Percentiles rank a stretch among this genome's conserved stretches.
phyloP scores from a whole-genome alignment of 129 eudicot species.

The Centrapalus pauciflorus region DNA sequence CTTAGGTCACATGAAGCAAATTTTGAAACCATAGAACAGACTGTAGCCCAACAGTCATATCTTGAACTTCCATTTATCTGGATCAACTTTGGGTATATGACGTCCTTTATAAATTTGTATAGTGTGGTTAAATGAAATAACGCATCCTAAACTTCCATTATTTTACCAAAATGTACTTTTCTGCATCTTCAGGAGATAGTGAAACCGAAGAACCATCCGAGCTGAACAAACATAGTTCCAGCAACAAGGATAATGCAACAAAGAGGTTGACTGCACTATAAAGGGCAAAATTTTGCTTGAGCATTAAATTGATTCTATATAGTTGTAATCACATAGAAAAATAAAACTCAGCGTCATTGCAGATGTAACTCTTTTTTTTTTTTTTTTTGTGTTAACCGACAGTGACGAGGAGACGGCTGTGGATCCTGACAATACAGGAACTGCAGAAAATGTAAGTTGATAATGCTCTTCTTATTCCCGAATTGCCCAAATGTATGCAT shows the following conservation, averaged over 20 bases:
- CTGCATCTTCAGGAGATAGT: conserved; percentile 55
- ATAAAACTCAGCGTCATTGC: neutral
- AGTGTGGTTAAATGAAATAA: neutral
- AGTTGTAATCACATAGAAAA: neutral
- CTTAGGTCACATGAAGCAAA: neutral
- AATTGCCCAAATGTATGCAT: too few relatives aligned
- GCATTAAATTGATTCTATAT: neutral
- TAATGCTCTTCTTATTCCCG: neutral
- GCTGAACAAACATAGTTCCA: conserved; percentile 28
- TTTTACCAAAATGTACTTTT: conserved; percentile 17
- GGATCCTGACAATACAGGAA: conserved; percentile 37
- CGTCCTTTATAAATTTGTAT: neutral
- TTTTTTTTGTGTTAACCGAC: conserved; percentile 24
- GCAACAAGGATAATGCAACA: conserved; percentile 35
- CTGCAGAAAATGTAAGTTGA: conserved; percentile 56
- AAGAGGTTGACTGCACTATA: conserved; percentile 54
- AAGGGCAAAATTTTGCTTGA: neutral
- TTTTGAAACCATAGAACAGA: too few relatives aligned
- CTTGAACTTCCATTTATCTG: neutral
- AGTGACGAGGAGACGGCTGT: conserved; percentile 48
- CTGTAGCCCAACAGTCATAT: neutral
- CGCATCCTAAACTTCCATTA: neutral
- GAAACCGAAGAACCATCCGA: conserved; percentile 49
- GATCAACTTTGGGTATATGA: neutral
- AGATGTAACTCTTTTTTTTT: conserved; percentile 10